Base-by-base conservation (phyloP, 306 rosid genomes). In the Mucuna pruriens region DNA sequence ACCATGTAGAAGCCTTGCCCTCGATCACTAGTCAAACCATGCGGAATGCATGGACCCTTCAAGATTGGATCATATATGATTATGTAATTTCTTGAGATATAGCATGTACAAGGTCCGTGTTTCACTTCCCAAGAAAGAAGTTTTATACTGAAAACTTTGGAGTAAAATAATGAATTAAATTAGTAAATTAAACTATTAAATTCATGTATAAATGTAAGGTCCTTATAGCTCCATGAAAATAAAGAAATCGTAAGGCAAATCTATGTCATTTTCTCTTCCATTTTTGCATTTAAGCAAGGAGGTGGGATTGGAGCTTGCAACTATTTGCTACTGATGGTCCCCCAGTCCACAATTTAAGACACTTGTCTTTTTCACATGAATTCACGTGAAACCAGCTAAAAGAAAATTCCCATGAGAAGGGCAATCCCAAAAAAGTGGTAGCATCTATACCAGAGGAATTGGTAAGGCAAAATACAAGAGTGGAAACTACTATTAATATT, bases 301-400 rank as follows among this genome's bases (percentile, higher is more conserved):
- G 40, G 48, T 39, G 69, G 51, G 38, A 13, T 10, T 25, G 51
- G 42, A 52, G 54, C 17, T 8, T 31, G 76, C 52, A 22, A 12
- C 12, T 29, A 29, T 48, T 80, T 46, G 61, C 73, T 71, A 79
- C 22, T 72, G 55, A 46, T 63, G 48, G 74, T 48, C 2, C 58
- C 58, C 36, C 49, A 12, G 8, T 26, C 31, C 25, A 9, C 25
- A 38, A 19, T 26, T 80, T 16, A 15, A 7, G 9, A 22, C 7
- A 17, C 15, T 33, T n/a, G n/a, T n/a, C n/a, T 61, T 15, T 23
- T 34, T 40, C 17, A 2, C 38, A 13, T 1, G 0, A 73, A 80
- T 36, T 81, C 55, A 55, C 19, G 49, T 40, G 77, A 75, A 82
- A 67, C 25, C 38, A 46, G 10, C 2, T 19, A 46, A 71, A 49